Evolutionary conservation across 148 eudicot species (phyloP).

Genomic region (Talinum fruticosum): DNA sequence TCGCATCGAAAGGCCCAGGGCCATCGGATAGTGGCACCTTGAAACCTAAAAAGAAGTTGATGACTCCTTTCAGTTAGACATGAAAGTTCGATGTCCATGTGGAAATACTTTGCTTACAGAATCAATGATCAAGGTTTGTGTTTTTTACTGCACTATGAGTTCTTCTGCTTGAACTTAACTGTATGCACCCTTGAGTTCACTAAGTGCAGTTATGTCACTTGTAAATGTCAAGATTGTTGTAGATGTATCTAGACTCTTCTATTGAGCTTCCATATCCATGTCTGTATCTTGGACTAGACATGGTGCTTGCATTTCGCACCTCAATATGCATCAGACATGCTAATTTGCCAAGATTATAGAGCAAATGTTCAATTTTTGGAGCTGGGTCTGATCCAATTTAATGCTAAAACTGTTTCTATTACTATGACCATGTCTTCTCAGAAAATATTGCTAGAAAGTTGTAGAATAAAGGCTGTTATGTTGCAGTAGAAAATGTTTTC

Average conservation of each 20-base stretch:
- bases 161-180: background rate
- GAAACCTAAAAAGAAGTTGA: constrained; percentile 77
- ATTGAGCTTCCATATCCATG: background rate
- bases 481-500: no score
- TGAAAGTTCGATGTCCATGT: constrained; percentile 77
- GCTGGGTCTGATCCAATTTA: background rate
- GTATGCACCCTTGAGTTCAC: background rate
- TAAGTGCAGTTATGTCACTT: background rate
- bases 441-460: background rate
- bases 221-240: background rate
- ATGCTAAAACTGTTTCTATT: background rate
- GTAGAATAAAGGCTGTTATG: no score
- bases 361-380: background rate
- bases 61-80: constrained; percentile 55
- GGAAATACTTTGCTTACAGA: constrained; percentile 54
- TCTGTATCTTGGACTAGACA: background rate
- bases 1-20: constrained; percentile 71
- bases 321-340: no score
- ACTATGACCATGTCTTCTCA: background rate
- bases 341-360: no score
- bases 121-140: constrained; percentile 56
- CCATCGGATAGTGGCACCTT: constrained; percentile 53
- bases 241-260: background rate
- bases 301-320: background rate
- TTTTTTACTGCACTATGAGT: background rate